These are phyloP conservation scores for Mortierella antarctica DNA, from an alignment of 192 early-diverging fungal species.

Conservation along the genomic window DNA sequence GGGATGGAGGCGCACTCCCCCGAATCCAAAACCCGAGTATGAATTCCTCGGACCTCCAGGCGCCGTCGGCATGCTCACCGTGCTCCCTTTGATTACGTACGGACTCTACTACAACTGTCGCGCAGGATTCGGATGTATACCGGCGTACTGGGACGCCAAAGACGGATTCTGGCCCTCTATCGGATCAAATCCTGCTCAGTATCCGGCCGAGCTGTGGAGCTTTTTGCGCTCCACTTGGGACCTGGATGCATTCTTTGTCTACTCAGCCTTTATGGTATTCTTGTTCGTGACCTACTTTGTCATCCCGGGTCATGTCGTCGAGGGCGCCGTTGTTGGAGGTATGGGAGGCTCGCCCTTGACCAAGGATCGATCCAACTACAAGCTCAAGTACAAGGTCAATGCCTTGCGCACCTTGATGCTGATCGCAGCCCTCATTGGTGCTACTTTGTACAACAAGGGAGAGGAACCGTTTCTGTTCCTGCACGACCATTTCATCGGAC, in stretches of 20 bases:
- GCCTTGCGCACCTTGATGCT: slow-evolving; percentile 71
- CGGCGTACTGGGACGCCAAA: slow-evolving; percentile 51
- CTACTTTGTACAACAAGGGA: slow-evolving; percentile 63
- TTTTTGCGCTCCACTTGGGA: slow-evolving; percentile 57
- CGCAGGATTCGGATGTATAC: slow-evolving; percentile 45
- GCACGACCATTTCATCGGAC: slow-evolving; percentile 79
- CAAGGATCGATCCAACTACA: slow-evolving; percentile 74
- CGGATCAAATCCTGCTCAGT: slow-evolving; percentile 9
- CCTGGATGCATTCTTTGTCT: slow-evolving; percentile 61
- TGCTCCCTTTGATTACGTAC: slow-evolving; percentile 57
- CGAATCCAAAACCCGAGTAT: slow-evolving; percentile 77
- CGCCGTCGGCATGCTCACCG: slow-evolving; percentile 64
- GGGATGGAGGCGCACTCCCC: slow-evolving; percentile 40
- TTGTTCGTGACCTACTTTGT: slow-evolving; percentile 74
- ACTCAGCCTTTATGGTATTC: slow-evolving; percentile 75
- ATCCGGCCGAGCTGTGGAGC: slow-evolving; percentile 22
- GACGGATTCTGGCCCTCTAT: slow-evolving; percentile 66
- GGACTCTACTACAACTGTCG: slow-evolving; percentile 57
- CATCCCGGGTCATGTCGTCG: slow-evolving; percentile 71
- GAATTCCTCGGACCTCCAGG: slow-evolving; percentile 85
- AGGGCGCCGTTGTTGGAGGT: slow-evolving; percentile 64
- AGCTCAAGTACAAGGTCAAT: slow-evolving; percentile 88
- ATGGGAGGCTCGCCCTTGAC: slow-evolving; percentile 52
- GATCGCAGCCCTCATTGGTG: slow-evolving; percentile 56
- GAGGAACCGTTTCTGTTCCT: slow-evolving; percentile 79